Conservation (phyloP, 176 grass and related monocot species). For the Juncus inflexus region DNA sequence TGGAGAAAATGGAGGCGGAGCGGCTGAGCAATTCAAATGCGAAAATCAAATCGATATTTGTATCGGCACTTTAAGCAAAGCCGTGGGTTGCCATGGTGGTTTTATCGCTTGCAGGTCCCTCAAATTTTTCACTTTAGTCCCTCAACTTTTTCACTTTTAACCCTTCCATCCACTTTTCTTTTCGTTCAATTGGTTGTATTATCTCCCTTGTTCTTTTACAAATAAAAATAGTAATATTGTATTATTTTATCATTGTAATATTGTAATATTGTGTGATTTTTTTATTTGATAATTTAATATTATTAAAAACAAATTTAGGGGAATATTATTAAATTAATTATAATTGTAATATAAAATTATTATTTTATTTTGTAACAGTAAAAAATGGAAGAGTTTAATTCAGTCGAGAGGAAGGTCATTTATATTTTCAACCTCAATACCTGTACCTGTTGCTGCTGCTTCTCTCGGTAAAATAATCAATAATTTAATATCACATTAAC, state of each 20-base stretch:
- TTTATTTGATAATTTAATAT: too few species aligned
- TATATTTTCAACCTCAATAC: conserved; percentile 87
- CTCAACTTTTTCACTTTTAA: neutral
- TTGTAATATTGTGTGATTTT: too few species aligned
- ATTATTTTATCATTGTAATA: too few species aligned
- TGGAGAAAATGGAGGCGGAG: conserved; percentile 78
- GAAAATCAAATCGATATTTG: conserved; percentile 84
- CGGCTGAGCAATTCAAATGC: conserved; percentile 52
- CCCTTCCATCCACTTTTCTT: neutral
- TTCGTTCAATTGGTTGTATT: neutral
- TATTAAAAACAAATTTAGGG: too few species aligned
- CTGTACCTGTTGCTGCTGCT: conserved; percentile 76
- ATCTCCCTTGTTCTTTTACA: neutral
- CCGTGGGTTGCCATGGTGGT: conserved; percentile 74
- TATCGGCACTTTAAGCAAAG: conserved; percentile 88
- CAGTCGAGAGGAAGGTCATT: conserved; percentile 85
- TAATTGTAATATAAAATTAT: neutral
- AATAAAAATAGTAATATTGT: too few species aligned
- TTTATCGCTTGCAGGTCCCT: conserved; percentile 70
- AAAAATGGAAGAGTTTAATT: conserved; percentile 76
- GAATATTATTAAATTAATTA: too few species aligned
- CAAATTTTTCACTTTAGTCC: too few species aligned
- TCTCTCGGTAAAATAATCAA: conserved; percentile 53
- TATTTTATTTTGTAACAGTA: conserved; percentile 49
- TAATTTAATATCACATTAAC: conserved; percentile 18